Base-by-base conservation (phyloP, 768 basidiomycete genomes). In the Leccinellum rugosiceps region DNA sequence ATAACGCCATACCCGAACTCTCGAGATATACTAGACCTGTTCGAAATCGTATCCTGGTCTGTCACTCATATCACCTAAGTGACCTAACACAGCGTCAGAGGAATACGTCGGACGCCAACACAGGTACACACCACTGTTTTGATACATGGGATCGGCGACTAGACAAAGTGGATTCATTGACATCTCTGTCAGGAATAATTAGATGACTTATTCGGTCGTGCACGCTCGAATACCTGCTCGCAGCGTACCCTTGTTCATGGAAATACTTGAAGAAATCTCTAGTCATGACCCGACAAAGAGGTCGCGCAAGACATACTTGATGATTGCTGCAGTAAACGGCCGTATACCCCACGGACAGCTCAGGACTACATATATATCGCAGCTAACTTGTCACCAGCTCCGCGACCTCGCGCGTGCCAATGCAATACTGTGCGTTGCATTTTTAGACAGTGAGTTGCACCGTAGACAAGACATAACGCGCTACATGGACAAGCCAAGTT, bases 261-360 rank as follows among this genome's bases (percentile, higher is more conserved):
- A 92, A 92, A 32, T 87, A 86, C 87, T 92, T 56, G 25, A 45
- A 8, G 6, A 26, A 54, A 44, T 10, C 49, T 45, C 10, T 21
- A 23, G n/a, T 31, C 3, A 28, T 4, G n/a, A 4, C 23, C 25
- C 30, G 17, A 38, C 17, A 34, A 31, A 6, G 38, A 52, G 10
- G 41, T 21, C 3, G 43, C 11, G 17, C 30, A 17, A 32, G 6
- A 61, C 72, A 52, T 66, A 83, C 87, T 78, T 92, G 90, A 68
- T 96, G 92, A 65, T 95, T 94, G 63, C 92, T 94, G 75, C 94
- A 97, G 73, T 94, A 97, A 26, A 83, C 92, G 75, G 83, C 64
- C 0, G 88, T 85, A 56, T 77, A 80, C 26, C 89, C 90, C 35
- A 93, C 84, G 1, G 68, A 78, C 25, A 92, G 75, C 68, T 93